Base-by-base conservation (phyloP, 768 basidiomycete species). In the Lentinula sp. region DNA sequence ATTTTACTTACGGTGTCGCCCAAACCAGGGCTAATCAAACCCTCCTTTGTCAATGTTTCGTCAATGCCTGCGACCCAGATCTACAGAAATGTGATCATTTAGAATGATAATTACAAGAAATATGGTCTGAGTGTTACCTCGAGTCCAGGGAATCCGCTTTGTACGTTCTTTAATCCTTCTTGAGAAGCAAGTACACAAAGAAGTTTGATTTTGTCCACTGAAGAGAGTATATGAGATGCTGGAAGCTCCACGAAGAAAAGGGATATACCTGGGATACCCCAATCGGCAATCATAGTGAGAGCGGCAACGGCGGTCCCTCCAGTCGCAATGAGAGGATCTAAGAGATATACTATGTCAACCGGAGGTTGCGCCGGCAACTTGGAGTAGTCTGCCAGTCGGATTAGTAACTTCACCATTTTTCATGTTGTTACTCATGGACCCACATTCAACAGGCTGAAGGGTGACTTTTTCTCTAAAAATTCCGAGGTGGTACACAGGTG, bases 301-400 rank as follows among this genome's bases (percentile, higher is more conserved):
- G 95, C 95, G 16, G 96, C 95, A 63, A 83, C 81, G 2, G 91
- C 93, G 4, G 96, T 98, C 10, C 93, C 91, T 56, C 95, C 96
- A 2, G 96, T 98, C 0, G 96, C 96, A 67, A 98, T 87, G 36
- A 98, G 75, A 16, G 96, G 96, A 66, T 98, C 96, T 35, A 98
- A 79, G 23, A 98, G 77, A 74, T 86, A 93, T n/a, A 94, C 86
- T 43, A 83, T 73, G 68, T 98, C 95, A 13, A 95, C 83, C 0
- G 88, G 85, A 3, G 88, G 85, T 8, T 77, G 75, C 41, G 85
- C 75, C 12, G 94, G 95, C 39, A 96, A 80, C 75, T 95, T 95
- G 56, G 93, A 95, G 73, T 94, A 93, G 71, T 96, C 93, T 95
- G 60, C 39, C 46, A n/a, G 20, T 4, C 36, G 12, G 46, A 12